Percentiles rank a stretch among this genome's conserved stretches.
phyloP scores from a whole-genome alignment of 2,329 filamentous ascomycete species.

The Cytospora piceicola region DNA sequence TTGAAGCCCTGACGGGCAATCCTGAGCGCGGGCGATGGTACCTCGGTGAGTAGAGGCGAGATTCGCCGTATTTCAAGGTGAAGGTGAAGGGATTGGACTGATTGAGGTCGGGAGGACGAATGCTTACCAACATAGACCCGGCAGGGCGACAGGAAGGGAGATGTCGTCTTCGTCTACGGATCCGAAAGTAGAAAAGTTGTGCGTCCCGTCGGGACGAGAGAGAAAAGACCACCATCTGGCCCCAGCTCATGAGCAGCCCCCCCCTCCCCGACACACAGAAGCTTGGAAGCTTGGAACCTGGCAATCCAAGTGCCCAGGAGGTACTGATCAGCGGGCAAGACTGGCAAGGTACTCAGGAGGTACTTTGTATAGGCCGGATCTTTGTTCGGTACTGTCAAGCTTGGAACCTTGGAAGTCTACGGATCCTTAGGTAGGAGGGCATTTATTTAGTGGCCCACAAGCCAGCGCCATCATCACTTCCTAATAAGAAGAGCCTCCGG shows the following conservation, averaged over 20 bases:
- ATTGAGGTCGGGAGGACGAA: not conserved
- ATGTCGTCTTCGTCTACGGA: slow-evolving; percentile 18
- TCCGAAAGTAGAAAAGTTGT: slow-evolving; percentile 16
- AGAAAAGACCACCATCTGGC: slow-evolving; percentile 12
- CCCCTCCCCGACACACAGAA: slow-evolving; percentile 14
- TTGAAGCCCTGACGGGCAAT: slow-evolving; percentile 10
- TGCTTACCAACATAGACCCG: not conserved
- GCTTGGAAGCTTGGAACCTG: slow-evolving; percentile 1
- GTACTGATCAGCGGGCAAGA: slow-evolving; percentile 13
- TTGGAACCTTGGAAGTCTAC: not conserved
- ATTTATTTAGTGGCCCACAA: not conserved
- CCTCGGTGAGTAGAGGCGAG: slow-evolving; percentile 1
- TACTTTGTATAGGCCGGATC: slow-evolving; percentile 15
- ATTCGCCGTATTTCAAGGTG: slow-evolving; percentile 11
- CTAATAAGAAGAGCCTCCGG: not conserved
- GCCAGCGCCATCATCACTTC: not conserved
- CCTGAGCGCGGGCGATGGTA: slow-evolving; percentile 6
- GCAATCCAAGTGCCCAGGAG: not conserved
- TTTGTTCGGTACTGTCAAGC: not conserved
- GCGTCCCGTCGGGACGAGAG: slow-evolving; percentile 20
- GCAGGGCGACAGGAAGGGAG: not conserved
- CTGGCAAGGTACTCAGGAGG: slow-evolving; percentile 22
- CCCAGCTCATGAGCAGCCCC: slow-evolving; percentile 18
- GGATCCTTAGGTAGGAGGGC: not conserved
- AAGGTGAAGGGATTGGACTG: slow-evolving; percentile 6